Evolutionary conservation across 441 rosid genomes (phyloP), one percentile per base, ranked within the genome.

Genomic region (Manihot esculenta): DNA sequence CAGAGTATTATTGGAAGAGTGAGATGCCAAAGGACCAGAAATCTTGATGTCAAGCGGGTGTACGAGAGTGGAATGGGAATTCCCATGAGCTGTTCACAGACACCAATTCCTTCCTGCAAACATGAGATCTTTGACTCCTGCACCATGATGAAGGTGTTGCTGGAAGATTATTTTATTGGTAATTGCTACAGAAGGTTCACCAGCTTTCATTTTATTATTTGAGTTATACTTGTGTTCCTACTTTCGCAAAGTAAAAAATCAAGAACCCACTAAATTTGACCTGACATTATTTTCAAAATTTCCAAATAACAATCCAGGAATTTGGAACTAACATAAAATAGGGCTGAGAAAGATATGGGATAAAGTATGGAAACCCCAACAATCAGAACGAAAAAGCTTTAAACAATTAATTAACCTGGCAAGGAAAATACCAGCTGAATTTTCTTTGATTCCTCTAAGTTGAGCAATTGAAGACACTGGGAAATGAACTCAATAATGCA

Each of bases 1-100:
- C 96, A 94, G 10, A 94, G 94, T 76, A 90, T 94, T 73, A 94
- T 73, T 10, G 99, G 99, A 23, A 92, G 95, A 68, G 97, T 90
- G 20, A 94, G 82, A 85, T 92, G 97, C 95, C 99, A 94, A 42
- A 94, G 92, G 65, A 94, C 97, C 59, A 94, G 88, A 82, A 91
- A 90, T 82, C 99, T 89, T 10, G 97, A 94, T 38, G 97, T 94
- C 81, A 94, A 81, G 18, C 99, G 91, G 56, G 99, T 94, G 77
- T 92, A 94, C 0, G 99, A 91, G 18, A 91, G 88, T 53, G 97
- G 99, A 69, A 94, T 87, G 2, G 99, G 97, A 61, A 86, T 83
- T 11, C 97, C 97, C 82, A 90, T 81, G 23, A 94, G 87, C 47
- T 94, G 88, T 66, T 92, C 97, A 66, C 97, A 92, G 0, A 85